Conservation (phyloP, 2,329 filamentous ascomycete genomes). For the Annulohypoxylon truncatum region DNA sequence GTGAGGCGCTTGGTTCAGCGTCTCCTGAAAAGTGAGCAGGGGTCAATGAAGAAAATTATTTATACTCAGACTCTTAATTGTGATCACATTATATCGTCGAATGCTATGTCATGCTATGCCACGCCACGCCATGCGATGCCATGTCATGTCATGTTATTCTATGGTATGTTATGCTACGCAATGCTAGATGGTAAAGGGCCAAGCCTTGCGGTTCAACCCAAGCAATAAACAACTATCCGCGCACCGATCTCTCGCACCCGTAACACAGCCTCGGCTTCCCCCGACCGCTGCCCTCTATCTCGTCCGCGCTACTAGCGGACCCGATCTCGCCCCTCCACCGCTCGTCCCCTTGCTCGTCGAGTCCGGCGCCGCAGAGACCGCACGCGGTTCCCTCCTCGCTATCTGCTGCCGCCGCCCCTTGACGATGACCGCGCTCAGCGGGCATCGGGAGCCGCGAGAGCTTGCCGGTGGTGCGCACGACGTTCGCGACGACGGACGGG, state of each 20-base stretch:
- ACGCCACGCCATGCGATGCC: not conserved
- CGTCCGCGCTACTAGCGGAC: slow-evolving; percentile 49
- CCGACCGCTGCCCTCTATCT: slow-evolving; percentile 16
- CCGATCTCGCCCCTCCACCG: slow-evolving; percentile 72
- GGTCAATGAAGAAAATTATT: not conserved
- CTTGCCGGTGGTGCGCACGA: slow-evolving; percentile 91
- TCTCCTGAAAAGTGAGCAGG: not conserved
- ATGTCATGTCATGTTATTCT: not conserved
- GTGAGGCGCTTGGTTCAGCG: not conserved
- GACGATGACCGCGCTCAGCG: slow-evolving; percentile 8
- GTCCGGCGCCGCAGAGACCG: slow-evolving; percentile 74
- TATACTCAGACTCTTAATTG: not conserved
- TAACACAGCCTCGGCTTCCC: slow-evolving; percentile 68
- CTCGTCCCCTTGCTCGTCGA: slow-evolving; percentile 72
- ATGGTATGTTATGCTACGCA: slow-evolving; percentile 1
- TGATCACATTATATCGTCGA: slow-evolving; percentile 2
- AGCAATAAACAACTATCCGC: slow-evolving; percentile 54
- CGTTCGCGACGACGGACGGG: slow-evolving; percentile 92
- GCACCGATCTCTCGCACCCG: slow-evolving; percentile 76
- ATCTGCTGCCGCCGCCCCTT: slow-evolving; percentile 9
- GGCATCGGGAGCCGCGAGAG: slow-evolving; percentile 70
- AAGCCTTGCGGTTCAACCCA: not conserved
- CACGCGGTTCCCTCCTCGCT: slow-evolving; percentile 57
- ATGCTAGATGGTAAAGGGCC: not conserved
- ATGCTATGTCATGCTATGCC: not conserved